Percentiles rank a stretch among this genome's conserved stretches.
Evolutionary conservation across 148 eudicot genomes (phyloP).

Genomic region (Agrostemma githago): DNA sequence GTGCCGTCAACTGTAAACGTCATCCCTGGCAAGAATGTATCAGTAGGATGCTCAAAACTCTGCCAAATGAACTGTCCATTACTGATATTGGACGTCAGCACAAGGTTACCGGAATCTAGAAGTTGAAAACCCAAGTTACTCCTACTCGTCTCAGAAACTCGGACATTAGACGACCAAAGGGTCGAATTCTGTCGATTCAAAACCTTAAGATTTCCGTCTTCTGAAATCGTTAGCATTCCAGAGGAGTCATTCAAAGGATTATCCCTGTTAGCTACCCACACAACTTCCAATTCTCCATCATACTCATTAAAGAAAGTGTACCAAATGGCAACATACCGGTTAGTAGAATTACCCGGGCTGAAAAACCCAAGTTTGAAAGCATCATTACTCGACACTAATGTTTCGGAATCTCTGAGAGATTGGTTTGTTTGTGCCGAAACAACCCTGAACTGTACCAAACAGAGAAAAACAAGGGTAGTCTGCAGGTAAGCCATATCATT

Average conservation of each 20-base stretch:
- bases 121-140: conserved; percentile 23
- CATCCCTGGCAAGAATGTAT: conserved; percentile 26
- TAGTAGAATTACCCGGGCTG: conserved; percentile 24
- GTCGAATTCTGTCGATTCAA: conserved; percentile 19
- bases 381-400: conserved; percentile 23
- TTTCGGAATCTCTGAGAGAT: conserved; percentile 19
- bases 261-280: conserved; percentile 51
- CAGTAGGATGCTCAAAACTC: conserved; percentile 30
- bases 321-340: conserved; percentile 41
- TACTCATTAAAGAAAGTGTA: neutral
- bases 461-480: neutral
- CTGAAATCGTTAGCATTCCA: conserved; percentile 22
- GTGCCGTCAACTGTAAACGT: conserved; percentile 1
- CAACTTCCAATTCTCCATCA: conserved; percentile 12
- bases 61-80: conserved; percentile 29
- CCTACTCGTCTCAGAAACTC: neutral
- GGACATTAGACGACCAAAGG: conserved; percentile 33
- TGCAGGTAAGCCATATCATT: neutral
- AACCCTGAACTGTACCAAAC: neutral
- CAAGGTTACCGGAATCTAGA: conserved; percentile 37
- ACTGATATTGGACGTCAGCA: conserved; percentile 18
- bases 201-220: conserved; percentile 35
- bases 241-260: conserved; percentile 29
- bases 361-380: conserved; percentile 40
- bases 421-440: neutral